A percentile compares a stretch with the other conserved stretches of the same genome.
phyloP scores from a whole-genome alignment of 2,329 filamentous ascomycete genomes.

The Aspergillus ochraceoroseus region DNA sequence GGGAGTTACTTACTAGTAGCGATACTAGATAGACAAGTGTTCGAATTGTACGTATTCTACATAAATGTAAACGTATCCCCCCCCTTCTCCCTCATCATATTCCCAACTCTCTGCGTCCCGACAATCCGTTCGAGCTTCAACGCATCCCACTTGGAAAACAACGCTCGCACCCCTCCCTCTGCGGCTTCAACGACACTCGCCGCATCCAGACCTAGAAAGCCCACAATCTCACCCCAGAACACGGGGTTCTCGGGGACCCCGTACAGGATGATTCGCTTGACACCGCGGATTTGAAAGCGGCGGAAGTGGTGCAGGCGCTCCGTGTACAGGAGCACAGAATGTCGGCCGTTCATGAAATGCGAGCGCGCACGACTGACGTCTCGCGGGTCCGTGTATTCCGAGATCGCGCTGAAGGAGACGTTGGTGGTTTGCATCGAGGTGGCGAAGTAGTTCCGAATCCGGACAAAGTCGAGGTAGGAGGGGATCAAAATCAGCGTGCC shows the following conservation, averaged over 20 bases:
- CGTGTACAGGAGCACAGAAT: constrained; percentile 82
- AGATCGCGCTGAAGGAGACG: constrained; percentile 73
- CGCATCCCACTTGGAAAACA: constrained; percentile 87
- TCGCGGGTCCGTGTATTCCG: constrained; percentile 75
- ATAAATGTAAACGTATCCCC: constrained; percentile 94
- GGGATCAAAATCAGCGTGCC: constrained; percentile 87
- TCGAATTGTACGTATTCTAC: no score
- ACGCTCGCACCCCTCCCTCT: constrained; percentile 51
- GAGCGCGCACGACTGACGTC: constrained; percentile 80
- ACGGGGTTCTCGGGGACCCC: constrained; percentile 78
- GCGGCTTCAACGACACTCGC: constrained; percentile 53
- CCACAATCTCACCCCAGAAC: constrained; percentile 45
- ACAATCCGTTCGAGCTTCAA: constrained; percentile 85
- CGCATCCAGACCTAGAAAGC: constrained; percentile 39
- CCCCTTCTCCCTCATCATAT: constrained; percentile 75
- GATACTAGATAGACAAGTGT: background rate
- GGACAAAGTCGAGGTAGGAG: constrained; percentile 90
- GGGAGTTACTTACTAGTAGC: no score
- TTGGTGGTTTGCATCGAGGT: constrained; percentile 56
- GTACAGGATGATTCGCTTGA: constrained; percentile 82
- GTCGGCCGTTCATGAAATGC: constrained; percentile 77
- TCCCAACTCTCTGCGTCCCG: constrained; percentile 71
- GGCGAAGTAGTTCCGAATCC: constrained; percentile 86
- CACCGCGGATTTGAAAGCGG: constrained; percentile 75
- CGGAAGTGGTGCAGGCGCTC: constrained; percentile 96